Base-by-base conservation (phyloP, 352 stramenopile genomes). In the Pythium dissimile region DNA sequence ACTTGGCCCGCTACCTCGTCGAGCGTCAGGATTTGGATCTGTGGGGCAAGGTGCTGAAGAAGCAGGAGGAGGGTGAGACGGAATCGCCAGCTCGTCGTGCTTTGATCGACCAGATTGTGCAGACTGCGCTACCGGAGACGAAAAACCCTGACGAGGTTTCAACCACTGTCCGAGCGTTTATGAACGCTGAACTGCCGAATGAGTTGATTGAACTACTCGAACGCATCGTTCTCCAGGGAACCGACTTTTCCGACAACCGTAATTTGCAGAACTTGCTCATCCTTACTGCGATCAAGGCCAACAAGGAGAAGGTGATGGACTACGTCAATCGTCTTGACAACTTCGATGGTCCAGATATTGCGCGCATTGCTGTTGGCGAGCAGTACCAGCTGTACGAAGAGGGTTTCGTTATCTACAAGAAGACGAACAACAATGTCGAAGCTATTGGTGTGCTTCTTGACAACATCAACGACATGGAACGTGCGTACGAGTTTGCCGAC, bases 311-410 rank as follows among this genome's bases (percentile, higher is more conserved):
- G 73, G 97, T 99, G 48, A 98, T 98, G 80, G 97, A 99, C 64
- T 99, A 99, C 82, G 98, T 99, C 62, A 98, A 99, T 77, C 95
- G 98, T 66, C 84, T 99, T 54, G 97, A 99, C 80, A 99, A 99
- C 88, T 99, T 99, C 66, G 97, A 99, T 75, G 97, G 96, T 26
- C 97, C 98, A 23, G 95, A 99, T 58, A 99, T 99, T 72, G 98
- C 98, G 27, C 91, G 98, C 56, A 99, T 99, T 72, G 98, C 97
- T 56, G 91, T 99, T 16, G 96, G 89, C 24, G 97, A 99, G 65
- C 84, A 96, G 71, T 98, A 99, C 86, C 95, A 98, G 75, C 86
- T 99, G 10, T 99, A 98, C 73, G 98, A 99, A 68, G 98, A 99
- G 72, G 98, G 93, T 65, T 99, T 99, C 68, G 96, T 96, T 35